Conservation (phyloP, 2,329 filamentous ascomycete species). For the Camptophora hylomeconis region DNA sequence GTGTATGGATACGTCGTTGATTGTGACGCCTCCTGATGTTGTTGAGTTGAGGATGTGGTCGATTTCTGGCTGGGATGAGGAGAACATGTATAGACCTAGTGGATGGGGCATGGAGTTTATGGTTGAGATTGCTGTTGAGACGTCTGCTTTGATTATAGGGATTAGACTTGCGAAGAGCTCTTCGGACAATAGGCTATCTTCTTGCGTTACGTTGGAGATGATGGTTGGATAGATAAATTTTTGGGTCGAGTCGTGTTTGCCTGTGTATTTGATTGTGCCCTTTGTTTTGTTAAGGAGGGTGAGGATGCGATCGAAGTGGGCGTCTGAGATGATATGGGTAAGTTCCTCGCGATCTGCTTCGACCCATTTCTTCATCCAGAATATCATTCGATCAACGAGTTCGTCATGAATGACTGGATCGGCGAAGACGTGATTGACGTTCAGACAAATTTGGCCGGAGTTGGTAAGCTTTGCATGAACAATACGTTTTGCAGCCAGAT, state of each 20-base stretch:
- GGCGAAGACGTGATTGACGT: constrained; percentile 33
- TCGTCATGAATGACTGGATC: constrained; percentile 27
- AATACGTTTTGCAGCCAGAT: constrained; percentile 31
- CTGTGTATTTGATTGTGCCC: constrained; percentile 27
- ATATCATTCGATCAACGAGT: constrained; percentile 23
- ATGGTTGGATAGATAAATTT: constrained; percentile 27
- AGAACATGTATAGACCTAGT: constrained; percentile 32
- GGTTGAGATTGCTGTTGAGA: constrained; percentile 21
- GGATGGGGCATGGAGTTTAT: constrained; percentile 22
- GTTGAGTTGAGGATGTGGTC: constrained; percentile 23
- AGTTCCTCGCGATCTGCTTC: constrained; percentile 18
- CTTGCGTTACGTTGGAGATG: constrained; percentile 23
- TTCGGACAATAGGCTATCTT: constrained; percentile 30
- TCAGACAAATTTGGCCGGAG: constrained; percentile 30
- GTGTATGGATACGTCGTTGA: constrained; percentile 38
- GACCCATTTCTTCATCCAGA: constrained; percentile 24
- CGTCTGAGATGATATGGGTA: constrained; percentile 29
- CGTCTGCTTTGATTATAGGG: constrained; percentile 29
- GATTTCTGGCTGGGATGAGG: constrained; percentile 23
- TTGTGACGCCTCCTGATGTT: constrained; percentile 37
- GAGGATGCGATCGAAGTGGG: constrained; percentile 30
- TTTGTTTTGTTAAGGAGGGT: constrained; percentile 24
- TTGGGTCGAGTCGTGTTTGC: constrained; percentile 19
- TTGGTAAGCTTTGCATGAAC: constrained; percentile 31
- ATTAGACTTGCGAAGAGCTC: constrained; percentile 35